Evolutionary conservation across 2,329 filamentous ascomycete species (phyloP).

Genomic region (Neofusicoccum laricinum): DNA sequence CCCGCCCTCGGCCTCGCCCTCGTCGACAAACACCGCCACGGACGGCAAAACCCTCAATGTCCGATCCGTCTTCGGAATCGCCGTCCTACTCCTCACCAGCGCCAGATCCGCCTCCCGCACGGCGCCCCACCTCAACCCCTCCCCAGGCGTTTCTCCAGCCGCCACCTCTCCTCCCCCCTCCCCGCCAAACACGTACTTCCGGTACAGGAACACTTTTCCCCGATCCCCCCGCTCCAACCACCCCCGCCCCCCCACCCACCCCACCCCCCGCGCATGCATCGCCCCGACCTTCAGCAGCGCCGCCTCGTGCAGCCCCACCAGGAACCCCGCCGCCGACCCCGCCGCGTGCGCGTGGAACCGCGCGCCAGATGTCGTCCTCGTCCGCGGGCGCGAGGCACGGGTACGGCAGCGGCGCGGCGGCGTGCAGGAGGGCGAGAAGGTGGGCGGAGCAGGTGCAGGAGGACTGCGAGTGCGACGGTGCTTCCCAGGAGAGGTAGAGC

Average conservation of each 20-base stretch:
- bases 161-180: background rate
- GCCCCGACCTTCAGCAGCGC: constrained; percentile 45
- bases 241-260: constrained; percentile 23
- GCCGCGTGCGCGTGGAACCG: constrained; percentile 2
- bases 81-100: constrained; percentile 52
- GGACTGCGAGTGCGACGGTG: background rate
- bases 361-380: background rate
- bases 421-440: constrained; percentile 8
- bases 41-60: constrained; percentile 42
- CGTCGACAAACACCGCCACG: constrained; percentile 35
- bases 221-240: constrained; percentile 31
- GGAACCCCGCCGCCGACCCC: constrained; percentile 23
- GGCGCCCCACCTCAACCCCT: constrained; percentile 55
- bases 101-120: constrained; percentile 53
- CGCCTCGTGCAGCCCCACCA: constrained; percentile 28
- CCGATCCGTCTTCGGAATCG: constrained; percentile 54
- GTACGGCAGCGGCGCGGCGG: background rate
- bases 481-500: constrained; percentile 45
- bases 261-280: constrained; percentile 34
- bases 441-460: constrained; percentile 20
- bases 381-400: background rate
- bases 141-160: constrained; percentile 43
- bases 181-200: constrained; percentile 58
- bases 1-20: constrained; percentile 18
- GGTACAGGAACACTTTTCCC: constrained; percentile 31